Evolutionary conservation across 371 early-diverging fungal species (phyloP).

Genomic region (Massospora cicadina): DNA sequence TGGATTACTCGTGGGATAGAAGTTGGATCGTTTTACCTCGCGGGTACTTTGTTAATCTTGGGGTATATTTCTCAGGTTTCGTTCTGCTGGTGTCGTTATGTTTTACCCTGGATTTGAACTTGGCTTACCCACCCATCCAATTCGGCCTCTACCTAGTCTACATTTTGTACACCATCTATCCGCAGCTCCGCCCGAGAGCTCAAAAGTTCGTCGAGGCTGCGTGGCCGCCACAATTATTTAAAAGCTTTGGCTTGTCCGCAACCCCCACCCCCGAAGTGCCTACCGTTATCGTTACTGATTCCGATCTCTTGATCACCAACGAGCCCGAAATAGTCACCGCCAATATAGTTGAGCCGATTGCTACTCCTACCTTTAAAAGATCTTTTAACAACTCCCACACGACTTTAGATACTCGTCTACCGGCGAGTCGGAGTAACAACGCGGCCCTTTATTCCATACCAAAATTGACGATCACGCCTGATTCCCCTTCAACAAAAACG

Average conservation of each 20-base stretch:
- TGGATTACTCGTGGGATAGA: background rate
- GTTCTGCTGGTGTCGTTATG: background rate
- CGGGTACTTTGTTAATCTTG: background rate
- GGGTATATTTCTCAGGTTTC: background rate
- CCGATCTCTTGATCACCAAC: background rate
- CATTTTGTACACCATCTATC: background rate
- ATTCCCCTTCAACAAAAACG: background rate
- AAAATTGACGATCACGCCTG: background rate
- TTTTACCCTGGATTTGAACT: background rate
- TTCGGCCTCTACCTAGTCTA: background rate
- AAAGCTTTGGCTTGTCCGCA: background rate
- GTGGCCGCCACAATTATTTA: background rate
- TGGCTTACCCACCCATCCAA: background rate
- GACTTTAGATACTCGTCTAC: too few relatives aligned
- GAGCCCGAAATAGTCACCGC: background rate
- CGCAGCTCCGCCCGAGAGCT: background rate
- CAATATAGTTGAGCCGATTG: background rate
- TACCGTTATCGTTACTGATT: background rate
- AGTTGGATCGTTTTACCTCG: conserved; percentile 1
- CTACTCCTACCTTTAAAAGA: background rate
- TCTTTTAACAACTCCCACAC: background rate
- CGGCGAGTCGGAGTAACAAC: too few relatives aligned
- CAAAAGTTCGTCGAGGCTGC: background rate
- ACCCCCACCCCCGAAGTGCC: background rate
- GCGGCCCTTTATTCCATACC: background rate